These are phyloP conservation scores for Cenchrus americanus DNA, from an alignment of 176 grass and related monocot species.

Conservation along the genomic window DNA sequence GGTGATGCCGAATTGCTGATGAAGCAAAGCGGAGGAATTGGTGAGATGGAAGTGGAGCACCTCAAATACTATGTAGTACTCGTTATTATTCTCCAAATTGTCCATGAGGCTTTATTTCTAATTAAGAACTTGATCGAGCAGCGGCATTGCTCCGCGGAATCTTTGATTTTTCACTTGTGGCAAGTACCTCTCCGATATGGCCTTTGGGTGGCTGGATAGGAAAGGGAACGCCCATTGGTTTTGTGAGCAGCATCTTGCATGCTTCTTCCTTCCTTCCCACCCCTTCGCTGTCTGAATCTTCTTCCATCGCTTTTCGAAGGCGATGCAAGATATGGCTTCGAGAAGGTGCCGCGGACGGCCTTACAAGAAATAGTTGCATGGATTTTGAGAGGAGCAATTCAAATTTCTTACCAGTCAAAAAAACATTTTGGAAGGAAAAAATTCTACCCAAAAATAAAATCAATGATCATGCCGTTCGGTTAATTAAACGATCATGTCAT, in stretches of 20 bases:
- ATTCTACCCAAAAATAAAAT: no score
- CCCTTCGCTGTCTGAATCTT: slow-evolving; percentile 37
- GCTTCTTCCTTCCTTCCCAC: background rate
- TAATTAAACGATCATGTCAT: background rate
- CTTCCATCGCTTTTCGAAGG: slow-evolving; percentile 20
- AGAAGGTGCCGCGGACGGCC: background rate
- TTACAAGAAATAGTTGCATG: background rate
- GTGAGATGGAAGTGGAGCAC: slow-evolving; percentile 46
- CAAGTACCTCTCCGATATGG: slow-evolving; percentile 19
- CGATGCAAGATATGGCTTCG: slow-evolving; percentile 26
- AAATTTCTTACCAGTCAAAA: background rate
- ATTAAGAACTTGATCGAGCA: background rate
- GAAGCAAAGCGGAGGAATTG: slow-evolving; percentile 45
- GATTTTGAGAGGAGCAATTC: background rate
- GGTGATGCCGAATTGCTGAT: slow-evolving; percentile 34
- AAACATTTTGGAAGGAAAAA: background rate
- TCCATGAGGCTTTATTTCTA: slow-evolving; percentile 22
- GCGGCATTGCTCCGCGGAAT: background rate
- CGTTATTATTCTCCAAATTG: background rate
- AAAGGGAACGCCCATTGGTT: background rate
- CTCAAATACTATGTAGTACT: background rate
- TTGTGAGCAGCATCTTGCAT: slow-evolving; percentile 25
- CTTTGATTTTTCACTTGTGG: slow-evolving; percentile 31
- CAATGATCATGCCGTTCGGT: background rate
- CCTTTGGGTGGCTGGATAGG: background rate